Evolutionary conservation across 2,329 filamentous ascomycete genomes (phyloP).

Genomic region (Alternaria arbusti): DNA sequence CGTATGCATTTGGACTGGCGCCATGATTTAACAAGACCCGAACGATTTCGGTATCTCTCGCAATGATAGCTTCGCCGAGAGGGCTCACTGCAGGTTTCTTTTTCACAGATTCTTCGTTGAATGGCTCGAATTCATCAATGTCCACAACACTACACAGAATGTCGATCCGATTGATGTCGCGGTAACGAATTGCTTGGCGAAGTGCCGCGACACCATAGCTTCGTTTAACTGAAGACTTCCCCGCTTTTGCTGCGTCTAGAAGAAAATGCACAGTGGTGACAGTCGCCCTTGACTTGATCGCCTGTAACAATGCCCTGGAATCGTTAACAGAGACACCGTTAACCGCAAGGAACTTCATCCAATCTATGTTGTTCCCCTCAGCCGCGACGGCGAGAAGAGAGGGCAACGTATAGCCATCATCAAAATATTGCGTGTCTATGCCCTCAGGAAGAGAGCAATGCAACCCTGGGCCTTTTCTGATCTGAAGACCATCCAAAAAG

Average conservation of each 20-base stretch:
- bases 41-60: accelerated
- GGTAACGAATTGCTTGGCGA: not conserved
- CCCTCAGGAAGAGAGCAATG: not conserved
- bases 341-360: not conserved
- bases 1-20: not conserved
- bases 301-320: not conserved
- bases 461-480: not conserved
- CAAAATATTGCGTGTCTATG: not conserved
- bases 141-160: not conserved
- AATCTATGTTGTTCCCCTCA: not conserved
- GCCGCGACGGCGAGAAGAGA: not conserved
- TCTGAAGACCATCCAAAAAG: no score
- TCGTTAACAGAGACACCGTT: not conserved
- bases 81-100: not conserved
- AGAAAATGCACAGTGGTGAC: not conserved
- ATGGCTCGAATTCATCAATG: not conserved
- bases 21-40: not conserved
- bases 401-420: not conserved
- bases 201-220: not conserved
- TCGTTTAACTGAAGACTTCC: not conserved
- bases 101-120: not conserved
- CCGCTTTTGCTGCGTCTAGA: not conserved
- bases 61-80: not conserved
- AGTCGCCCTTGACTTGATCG: not conserved
- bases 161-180: not conserved